phyloP scores from a whole-genome alignment of 2,329 filamentous ascomycete species.

The Aspergillus caelatus region DNA sequence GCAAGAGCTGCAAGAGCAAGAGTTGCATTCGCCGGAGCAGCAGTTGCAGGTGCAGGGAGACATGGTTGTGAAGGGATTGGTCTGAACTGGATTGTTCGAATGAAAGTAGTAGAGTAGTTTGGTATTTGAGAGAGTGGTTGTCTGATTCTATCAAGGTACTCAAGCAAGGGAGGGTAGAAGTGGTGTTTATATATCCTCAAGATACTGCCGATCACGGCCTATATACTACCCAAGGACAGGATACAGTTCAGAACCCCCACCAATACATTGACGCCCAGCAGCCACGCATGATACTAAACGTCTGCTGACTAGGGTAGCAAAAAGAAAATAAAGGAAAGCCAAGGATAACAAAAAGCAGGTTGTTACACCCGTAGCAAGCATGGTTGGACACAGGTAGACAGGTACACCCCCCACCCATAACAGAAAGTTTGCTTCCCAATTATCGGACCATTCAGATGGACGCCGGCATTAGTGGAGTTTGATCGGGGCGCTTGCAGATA shows the following conservation, averaged over 20 bases:
- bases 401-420: background rate
- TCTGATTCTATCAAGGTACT: background rate
- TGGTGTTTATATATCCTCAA: background rate
- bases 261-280: background rate
- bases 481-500: background rate
- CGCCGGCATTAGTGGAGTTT: background rate
- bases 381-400: background rate
- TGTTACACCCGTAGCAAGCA: background rate
- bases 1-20: slow-evolving; percentile 44
- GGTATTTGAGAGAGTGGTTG: background rate
- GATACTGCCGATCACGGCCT: background rate
- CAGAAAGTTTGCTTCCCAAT: background rate
- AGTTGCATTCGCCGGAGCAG: slow-evolving; percentile 44
- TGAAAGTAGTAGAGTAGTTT: background rate
- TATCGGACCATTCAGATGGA: background rate
- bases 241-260: background rate
- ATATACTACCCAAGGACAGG: background rate
- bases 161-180: background rate
- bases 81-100: background rate
- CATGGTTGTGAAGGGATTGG: slow-evolving; percentile 35
- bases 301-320: background rate
- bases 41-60: slow-evolving; percentile 46
- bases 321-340: background rate
- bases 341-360: background rate
- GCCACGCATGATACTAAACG: background rate